These are phyloP conservation scores for Zizania palustris DNA, from an alignment of 202 grass and related monocot species.

Conservation along the genomic window DNA sequence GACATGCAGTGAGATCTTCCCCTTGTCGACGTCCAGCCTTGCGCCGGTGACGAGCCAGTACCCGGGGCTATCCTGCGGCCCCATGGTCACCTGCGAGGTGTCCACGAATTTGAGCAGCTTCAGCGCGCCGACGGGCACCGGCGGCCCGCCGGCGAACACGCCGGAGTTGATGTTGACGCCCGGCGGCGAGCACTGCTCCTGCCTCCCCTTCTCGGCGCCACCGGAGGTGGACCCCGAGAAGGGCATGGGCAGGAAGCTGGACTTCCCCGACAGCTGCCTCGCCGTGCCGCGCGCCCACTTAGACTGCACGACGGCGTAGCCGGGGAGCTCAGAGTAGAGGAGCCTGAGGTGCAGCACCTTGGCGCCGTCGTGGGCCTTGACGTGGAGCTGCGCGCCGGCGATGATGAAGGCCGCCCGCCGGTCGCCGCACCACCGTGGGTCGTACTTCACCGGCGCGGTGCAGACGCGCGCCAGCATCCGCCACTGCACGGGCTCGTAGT, in stretches of 20 bases:
- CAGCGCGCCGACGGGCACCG: constrained; percentile 62
- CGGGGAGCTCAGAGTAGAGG: constrained; percentile 68
- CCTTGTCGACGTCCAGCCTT: constrained; percentile 82
- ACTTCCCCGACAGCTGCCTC: constrained; percentile 43
- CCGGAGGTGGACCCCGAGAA: constrained; percentile 38
- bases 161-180: constrained; percentile 69
- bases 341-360: constrained; percentile 76
- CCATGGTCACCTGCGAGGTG: constrained; percentile 81
- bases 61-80: constrained; percentile 81
- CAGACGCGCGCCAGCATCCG: constrained; percentile 78
- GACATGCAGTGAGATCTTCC: constrained; percentile 80
- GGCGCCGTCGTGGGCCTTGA: constrained; percentile 46
- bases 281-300: constrained; percentile 59
- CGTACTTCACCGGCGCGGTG: constrained; percentile 74
- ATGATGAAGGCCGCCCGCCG: constrained; percentile 56
- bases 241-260: constrained; percentile 56
- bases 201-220: constrained; percentile 32
- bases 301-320: constrained; percentile 64
- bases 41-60: constrained; percentile 90
- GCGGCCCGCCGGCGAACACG: constrained; percentile 59
- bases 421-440: constrained; percentile 54
- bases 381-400: constrained; percentile 73
- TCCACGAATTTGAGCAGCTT: constrained; percentile 82
- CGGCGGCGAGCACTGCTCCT: constrained; percentile 12
- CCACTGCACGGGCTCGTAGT: constrained; percentile 81